Percentiles rank a stretch among this genome's conserved stretches.
Evolutionary conservation across 371 early-diverging fungal species (phyloP).

Genomic region (Paraphysoderma sedebokerense): DNA sequence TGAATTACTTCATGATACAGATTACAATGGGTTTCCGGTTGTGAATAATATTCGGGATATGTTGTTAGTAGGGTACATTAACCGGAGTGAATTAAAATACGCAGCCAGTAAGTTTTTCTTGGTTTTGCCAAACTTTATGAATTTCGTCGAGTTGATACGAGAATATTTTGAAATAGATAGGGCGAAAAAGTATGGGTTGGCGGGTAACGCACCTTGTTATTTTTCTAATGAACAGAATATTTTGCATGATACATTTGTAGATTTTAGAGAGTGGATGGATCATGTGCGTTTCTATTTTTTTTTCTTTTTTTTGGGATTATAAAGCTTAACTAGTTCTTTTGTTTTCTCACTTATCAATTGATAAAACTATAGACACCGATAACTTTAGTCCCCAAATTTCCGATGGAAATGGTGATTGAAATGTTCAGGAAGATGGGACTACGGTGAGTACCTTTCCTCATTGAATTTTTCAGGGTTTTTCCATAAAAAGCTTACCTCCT

Average conservation of each 20-base stretch:
- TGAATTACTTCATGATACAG: constrained; percentile 28
- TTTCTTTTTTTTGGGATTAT: neutral
- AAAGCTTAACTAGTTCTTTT: neutral
- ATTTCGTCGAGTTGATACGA: no score
- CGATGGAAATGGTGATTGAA: constrained; percentile 74
- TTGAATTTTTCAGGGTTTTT: constrained; percentile 1
- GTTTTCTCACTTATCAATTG: no score
- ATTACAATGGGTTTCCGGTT: constrained; percentile 70
- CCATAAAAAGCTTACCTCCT: neutral
- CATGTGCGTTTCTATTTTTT: constrained; percentile 13
- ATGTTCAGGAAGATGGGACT: constrained; percentile 70
- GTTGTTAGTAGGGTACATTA: constrained; percentile 66
- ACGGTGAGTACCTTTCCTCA: constrained; percentile 11
- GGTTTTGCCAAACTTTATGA: constrained; percentile 1
- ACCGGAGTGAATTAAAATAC: constrained; percentile 60
- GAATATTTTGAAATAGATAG: no score
- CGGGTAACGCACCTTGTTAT: no score
- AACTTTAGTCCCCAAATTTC: constrained; percentile 44
- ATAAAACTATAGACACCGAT: constrained; percentile 80
- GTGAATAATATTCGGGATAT: constrained; percentile 40
- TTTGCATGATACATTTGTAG: no score
- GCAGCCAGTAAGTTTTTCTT: constrained; percentile 24
- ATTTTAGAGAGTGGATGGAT: constrained; percentile 61
- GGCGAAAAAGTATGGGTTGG: no score
- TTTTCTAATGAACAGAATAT: no score